Evolutionary conservation across 1,284 basidiomycete species (phyloP).

Genomic region (Phellopilus nigrolimitatus): DNA sequence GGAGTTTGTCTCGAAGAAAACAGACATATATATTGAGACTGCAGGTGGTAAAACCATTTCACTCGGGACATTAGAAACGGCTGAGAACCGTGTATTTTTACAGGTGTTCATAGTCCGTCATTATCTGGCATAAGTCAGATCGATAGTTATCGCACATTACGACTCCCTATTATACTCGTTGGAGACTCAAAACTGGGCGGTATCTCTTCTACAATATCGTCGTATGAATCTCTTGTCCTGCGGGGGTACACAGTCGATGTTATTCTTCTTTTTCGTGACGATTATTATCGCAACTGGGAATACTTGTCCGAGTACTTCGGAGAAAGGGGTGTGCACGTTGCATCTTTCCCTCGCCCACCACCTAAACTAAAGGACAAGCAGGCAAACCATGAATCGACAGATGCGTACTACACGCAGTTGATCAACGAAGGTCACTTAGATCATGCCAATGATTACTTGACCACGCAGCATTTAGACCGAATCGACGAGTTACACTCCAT

Average conservation of each 20-base stretch:
- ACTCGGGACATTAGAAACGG: background rate
- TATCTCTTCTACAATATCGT: constrained; percentile 90
- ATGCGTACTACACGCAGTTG: constrained; percentile 64
- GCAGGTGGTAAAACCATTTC: constrained; percentile 72
- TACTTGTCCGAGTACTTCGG: constrained; percentile 80
- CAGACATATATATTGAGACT: constrained; percentile 86
- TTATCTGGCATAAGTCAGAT: constrained; percentile 84
- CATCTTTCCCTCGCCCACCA: constrained; percentile 59
- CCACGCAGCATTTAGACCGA: constrained; percentile 57
- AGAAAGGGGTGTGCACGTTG: constrained; percentile 62
- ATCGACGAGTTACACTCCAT: constrained; percentile 72
- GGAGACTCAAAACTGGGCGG: constrained; percentile 90
- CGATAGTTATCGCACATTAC: constrained; percentile 79
- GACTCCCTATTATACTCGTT: constrained; percentile 83
- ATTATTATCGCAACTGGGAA: constrained; percentile 83
- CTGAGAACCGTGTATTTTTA: background rate
- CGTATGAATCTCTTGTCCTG: constrained; percentile 88
- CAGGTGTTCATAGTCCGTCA: constrained; percentile 92
- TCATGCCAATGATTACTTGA: constrained; percentile 56
- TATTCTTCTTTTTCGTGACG: constrained; percentile 84
- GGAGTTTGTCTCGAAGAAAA: constrained; percentile 26
- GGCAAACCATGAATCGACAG: constrained; percentile 54
- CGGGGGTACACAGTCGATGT: constrained; percentile 88
- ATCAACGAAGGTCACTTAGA: constrained; percentile 41
- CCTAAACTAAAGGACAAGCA: constrained; percentile 37